phyloP scores from a whole-genome alignment of 352 stramenopile genomes.

The Globisporangium recalcitrans region DNA sequence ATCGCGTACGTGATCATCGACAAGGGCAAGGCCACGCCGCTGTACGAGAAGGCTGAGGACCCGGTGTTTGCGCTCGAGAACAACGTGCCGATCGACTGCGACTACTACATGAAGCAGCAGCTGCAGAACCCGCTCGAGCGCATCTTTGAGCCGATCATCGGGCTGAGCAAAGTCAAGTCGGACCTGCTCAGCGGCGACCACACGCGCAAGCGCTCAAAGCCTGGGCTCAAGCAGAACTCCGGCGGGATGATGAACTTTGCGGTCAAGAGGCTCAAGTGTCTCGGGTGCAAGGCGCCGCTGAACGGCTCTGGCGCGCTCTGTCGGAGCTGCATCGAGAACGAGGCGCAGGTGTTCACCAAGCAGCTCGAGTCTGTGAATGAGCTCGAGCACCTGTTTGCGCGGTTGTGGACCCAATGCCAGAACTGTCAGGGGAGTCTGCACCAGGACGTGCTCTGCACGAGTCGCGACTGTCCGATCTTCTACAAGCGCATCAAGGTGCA shows the following conservation, averaged over 20 bases:
- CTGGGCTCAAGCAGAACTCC: constrained; percentile 92
- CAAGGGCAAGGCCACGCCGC: constrained; percentile 92
- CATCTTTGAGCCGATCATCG: constrained; percentile 98
- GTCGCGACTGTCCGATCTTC: constrained; percentile 98
- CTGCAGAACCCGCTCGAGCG: constrained; percentile 96
- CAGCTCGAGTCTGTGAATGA: constrained; percentile 92
- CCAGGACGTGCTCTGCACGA: constrained; percentile 94
- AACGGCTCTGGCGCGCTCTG: constrained; percentile 90
- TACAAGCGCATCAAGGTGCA: constrained; percentile 99
- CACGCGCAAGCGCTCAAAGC: constrained; percentile 97
- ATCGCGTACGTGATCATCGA: constrained; percentile 99
- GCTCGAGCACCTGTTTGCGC: constrained; percentile 91
- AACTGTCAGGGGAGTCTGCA: constrained; percentile 98
- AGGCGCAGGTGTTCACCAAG: constrained; percentile 93
- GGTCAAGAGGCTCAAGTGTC: constrained; percentile 96
- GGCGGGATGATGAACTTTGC: constrained; percentile 99
- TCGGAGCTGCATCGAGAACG: constrained; percentile 90
- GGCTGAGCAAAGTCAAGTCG: constrained; percentile 88
- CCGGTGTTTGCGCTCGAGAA: constrained; percentile 99
- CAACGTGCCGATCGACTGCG: constrained; percentile 97
- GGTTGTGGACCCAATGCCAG: constrained; percentile 98
- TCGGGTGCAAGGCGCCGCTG: constrained; percentile 95
- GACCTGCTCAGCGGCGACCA: constrained; percentile 95
- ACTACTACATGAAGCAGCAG: constrained; percentile 99
- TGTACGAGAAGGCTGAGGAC: constrained; percentile 98